phyloP scores from a whole-genome alignment of 129 eudicot species.

The Heracleum sosnowskyi region DNA sequence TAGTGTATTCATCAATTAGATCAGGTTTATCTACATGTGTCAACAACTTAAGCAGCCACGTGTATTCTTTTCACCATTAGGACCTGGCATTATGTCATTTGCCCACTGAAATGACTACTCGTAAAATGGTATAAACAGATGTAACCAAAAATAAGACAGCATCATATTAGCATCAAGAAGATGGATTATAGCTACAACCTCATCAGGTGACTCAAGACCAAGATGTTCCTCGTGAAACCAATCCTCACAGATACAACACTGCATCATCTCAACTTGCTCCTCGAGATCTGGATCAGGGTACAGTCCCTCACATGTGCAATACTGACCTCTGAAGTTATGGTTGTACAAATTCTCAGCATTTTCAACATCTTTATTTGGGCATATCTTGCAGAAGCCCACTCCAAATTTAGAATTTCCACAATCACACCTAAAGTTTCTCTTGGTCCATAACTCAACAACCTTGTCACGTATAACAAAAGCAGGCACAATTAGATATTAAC shows the following conservation, averaged over 20 bases:
- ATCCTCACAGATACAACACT: slow-evolving; percentile 91
- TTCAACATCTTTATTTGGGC: slow-evolving; percentile 68
- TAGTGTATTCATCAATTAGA: not conserved
- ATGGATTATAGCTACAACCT: slow-evolving; percentile 35
- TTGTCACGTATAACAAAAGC: slow-evolving; percentile 14
- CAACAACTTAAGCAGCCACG: not conserved
- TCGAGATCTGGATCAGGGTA: slow-evolving; percentile 91
- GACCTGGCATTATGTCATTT: not conserved
- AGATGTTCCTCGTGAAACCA: slow-evolving; percentile 98
- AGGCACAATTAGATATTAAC: not conserved
- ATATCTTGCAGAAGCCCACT: slow-evolving; percentile 74
- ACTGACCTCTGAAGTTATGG: slow-evolving; percentile 84
- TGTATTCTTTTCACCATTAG: not conserved
- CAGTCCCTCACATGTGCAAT: slow-evolving; percentile 86
- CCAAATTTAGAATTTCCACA: slow-evolving; percentile 99
- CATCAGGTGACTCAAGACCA: slow-evolving; percentile 47
- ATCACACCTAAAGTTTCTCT: slow-evolving; percentile 93
- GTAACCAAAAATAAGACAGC: not conserved
- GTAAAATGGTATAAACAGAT: not conserved
- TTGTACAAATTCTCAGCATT: slow-evolving; percentile 72
- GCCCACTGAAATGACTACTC: not conserved
- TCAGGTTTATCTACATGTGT: not conserved
- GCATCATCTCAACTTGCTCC: slow-evolving; percentile 90
- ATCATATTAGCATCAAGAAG: not conserved
- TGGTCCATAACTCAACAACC: slow-evolving; percentile 96